phyloP scores from a whole-genome alignment of 352 stramenopile genomes.

The Globisporangium irregulare region DNA sequence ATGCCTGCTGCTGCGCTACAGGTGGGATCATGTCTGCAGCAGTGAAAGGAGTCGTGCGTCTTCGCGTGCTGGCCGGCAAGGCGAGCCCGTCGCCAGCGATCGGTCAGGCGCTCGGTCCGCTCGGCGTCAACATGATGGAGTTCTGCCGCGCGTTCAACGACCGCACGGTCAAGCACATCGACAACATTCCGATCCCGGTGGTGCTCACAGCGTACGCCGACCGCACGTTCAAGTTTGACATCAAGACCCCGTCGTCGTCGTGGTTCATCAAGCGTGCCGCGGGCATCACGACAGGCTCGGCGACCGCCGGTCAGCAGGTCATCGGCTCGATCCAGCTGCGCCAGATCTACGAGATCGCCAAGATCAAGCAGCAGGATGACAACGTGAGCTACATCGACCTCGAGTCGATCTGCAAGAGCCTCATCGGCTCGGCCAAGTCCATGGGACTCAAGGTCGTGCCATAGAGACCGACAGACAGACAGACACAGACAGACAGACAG shows the following conservation, averaged over 20 bases:
- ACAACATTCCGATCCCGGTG: conserved; percentile 92
- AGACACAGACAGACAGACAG: background rate
- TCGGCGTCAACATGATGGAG: conserved; percentile 99
- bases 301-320: conserved; percentile 68
- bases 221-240: conserved; percentile 95
- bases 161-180: conserved; percentile 87
- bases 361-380: conserved; percentile 96
- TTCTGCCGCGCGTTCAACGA: conserved; percentile 99
- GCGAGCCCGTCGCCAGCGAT: conserved; percentile 85
- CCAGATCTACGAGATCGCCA: conserved; percentile 98
- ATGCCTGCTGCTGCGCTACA: background rate
- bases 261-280: conserved; percentile 94
- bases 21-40: conserved; percentile 13
- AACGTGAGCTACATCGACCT: conserved; percentile 92
- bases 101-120: conserved; percentile 91
- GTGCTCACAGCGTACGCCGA: conserved; percentile 92
- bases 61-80: conserved; percentile 84
- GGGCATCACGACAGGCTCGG: conserved; percentile 76
- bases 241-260: conserved; percentile 93
- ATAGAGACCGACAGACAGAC: conserved; percentile 20
- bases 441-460: conserved; percentile 89
- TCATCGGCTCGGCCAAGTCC: conserved; percentile 91
- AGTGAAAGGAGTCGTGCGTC: conserved; percentile 82
- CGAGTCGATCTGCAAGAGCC: conserved; percentile 89
- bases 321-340: conserved; percentile 90